Conservation (phyloP, 78 protist genomes). For the Parvularia atlantis region DNA sequence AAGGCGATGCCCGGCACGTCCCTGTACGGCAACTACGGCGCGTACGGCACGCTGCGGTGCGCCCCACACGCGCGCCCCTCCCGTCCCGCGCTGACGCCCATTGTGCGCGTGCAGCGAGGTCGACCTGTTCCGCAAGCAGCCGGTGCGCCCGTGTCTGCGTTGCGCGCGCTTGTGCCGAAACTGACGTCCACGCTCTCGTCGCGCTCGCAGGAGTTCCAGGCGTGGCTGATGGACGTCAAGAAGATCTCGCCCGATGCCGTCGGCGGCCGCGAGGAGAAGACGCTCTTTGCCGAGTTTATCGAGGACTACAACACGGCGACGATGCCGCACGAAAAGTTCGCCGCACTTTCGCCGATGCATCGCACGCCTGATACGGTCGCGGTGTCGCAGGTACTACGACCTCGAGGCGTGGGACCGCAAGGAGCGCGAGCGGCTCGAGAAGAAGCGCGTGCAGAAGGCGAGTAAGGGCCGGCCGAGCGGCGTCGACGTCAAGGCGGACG, state of each 20-base stretch:
- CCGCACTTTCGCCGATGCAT: too few species aligned
- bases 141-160: too few species aligned
- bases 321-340: too few species aligned
- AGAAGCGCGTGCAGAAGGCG: too few species aligned
- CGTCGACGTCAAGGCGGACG: too few species aligned
- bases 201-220: slow-evolving; percentile 30
- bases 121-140: slow-evolving; percentile 2
- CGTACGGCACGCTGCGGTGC: background rate
- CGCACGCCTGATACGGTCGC: too few species aligned
- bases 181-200: too few species aligned
- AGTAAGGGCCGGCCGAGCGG: too few species aligned
- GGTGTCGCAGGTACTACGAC: background rate
- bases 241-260: background rate
- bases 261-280: background rate
- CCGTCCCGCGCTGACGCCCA: too few species aligned
- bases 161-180: too few species aligned
- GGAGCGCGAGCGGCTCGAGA: background rate
- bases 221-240: slow-evolving; percentile 1
- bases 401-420: background rate
- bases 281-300: background rate
- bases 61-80: too few species aligned
- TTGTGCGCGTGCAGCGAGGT: too few species aligned
- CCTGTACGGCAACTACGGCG: background rate
- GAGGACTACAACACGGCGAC: slow-evolving; percentile 7
- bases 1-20: background rate